Conservation (phyloP, 2,329 filamentous ascomycete genomes). For the Helotiales sp. region DNA sequence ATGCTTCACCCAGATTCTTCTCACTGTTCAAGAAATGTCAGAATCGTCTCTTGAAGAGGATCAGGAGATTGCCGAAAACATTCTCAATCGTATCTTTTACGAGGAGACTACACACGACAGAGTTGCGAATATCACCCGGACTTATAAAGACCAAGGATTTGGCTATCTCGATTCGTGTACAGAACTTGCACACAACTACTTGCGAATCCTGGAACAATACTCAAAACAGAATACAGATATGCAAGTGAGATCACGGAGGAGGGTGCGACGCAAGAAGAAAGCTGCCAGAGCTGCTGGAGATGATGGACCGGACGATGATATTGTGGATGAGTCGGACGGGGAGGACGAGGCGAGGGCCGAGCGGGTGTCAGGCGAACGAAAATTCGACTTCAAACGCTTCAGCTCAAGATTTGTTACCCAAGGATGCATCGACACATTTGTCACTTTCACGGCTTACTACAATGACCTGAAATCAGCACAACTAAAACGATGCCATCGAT, state of each 20-base stretch:
- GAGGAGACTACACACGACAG: conserved; percentile 93
- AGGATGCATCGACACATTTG: conserved; percentile 85
- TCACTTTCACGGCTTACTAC: conserved; percentile 80
- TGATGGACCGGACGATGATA: conserved; percentile 53
- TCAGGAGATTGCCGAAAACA: conserved; percentile 97
- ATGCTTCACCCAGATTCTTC: conserved; percentile 91
- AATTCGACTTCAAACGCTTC: conserved; percentile 92
- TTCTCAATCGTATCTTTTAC: conserved; percentile 96
- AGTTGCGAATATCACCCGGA: conserved; percentile 77
- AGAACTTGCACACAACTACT: conserved; percentile 87
- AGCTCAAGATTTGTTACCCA: conserved; percentile 81
- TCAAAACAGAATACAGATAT: conserved; percentile 94
- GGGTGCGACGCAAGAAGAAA: conserved; percentile 75
- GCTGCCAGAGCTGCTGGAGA: conserved; percentile 54
- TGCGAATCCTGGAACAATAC: conserved; percentile 89
- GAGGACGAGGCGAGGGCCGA: conserved; percentile 78
- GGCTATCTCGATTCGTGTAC: conserved; percentile 92
- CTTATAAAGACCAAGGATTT: conserved; percentile 93
- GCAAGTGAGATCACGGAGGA: conserved; percentile 83
- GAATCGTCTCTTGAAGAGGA: conserved; percentile 87
- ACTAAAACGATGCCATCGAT: conserved; percentile 89
- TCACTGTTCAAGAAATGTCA: conserved; percentile 92
- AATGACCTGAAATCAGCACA: conserved; percentile 78
- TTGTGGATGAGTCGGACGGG: conserved; percentile 69
- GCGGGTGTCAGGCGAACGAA: conserved; percentile 77